Evolutionary conservation across 768 basidiomycete species (phyloP), one percentile per base, ranked within the genome.

Genomic region (Stropharia rugosoannulata): DNA sequence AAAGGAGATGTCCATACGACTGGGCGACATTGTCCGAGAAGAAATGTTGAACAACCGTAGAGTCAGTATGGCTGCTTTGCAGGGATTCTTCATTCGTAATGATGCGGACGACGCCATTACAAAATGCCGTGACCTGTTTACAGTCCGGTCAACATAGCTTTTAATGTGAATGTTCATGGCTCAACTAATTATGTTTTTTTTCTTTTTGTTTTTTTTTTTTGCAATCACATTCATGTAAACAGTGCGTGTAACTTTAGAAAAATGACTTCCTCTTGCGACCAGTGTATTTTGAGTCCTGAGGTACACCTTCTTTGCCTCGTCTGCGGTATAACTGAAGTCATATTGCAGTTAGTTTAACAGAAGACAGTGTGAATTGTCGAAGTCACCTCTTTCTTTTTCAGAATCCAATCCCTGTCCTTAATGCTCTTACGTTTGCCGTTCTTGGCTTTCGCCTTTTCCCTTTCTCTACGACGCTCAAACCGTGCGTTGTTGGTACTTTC

Each of bases 11-110:
- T 88, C 81, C 1, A 66, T 68, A 37, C 68, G 74, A 49, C 68
- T 97, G 41, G 77, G 82, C 50, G 64, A 71, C 39, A 73, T 85
- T 5, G 79, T 95, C 6, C 66, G 74, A 45, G 70, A 70, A 13
- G 84, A 87, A 64, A 76, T 78, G 73, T 62, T 68, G 41, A 64
- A 65, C 4, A 87, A 86, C 0, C 74, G 76, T 65, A 73, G 82
- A 40, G 79, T 97, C 56, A 98, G 95, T 67, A 99, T 99, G 97
- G 97, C 97, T 35, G 86, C 90, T 37, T 75, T 99, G 57, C 97
- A 99, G 65, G 97, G 97, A 16, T 81, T 90, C 35, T 98, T 99
- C 72, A 99, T 99, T 63, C 83, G 90, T 55, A 84, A 82, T 64
- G 73, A 72, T 44, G 80, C 86, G 41, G 71, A 68, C 59, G 80